Evolutionary conservation across 2,329 filamentous ascomycete species (phyloP), one percentile per base, ranked within the genome.

Genomic region (Aureobasidium leucospermi): DNA sequence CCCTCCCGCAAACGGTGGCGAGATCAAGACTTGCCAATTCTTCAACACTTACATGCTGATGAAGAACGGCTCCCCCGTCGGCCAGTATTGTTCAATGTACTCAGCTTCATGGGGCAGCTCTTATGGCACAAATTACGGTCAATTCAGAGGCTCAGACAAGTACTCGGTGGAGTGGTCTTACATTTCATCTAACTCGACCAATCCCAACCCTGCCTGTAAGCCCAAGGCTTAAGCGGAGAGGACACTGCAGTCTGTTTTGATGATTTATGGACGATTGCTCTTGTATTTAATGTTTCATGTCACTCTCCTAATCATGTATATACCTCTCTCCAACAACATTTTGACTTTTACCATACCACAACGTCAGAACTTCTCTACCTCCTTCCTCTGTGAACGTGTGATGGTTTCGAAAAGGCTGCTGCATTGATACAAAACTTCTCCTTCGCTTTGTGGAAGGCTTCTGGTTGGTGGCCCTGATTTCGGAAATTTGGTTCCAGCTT

Each of bases 1-100:
- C 46, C 58, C 61, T 9, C 49, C 61, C 6, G 7, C 43, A n/a
- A 41, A 60, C 45, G 61, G 59, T n/a, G 29, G 34, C 19, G 31
- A 31, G 10, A 38, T 48, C 41, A 57, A 65, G 64, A 70, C 65
- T 10, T 73, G 70, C 66, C 65, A 66, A 38, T 72, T 69, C 63
- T 68, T 68, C 64, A 70, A 72, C 59, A 69, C 70, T 2, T 71
- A 72, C 60, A 51, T 71, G 11, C 60, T 71, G n/a, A 61, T 66
- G 38, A 67, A 67, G 51, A 65, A 70, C 52, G 60, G 60, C 1
- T 60, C 59, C 2, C 46, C 64, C 4, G 31, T 63, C 5, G 63
- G 64, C 6, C 68, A 72, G 60, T 68, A 68, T 63, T 71, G 69
- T 60, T 56, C 65, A 8, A 55, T 67, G 47, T 68, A 68, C 61